These are phyloP conservation scores for Aurifilum marmelostoma DNA, from an alignment of 2,329 filamentous ascomycete genomes.

Conservation along the genomic window DNA sequence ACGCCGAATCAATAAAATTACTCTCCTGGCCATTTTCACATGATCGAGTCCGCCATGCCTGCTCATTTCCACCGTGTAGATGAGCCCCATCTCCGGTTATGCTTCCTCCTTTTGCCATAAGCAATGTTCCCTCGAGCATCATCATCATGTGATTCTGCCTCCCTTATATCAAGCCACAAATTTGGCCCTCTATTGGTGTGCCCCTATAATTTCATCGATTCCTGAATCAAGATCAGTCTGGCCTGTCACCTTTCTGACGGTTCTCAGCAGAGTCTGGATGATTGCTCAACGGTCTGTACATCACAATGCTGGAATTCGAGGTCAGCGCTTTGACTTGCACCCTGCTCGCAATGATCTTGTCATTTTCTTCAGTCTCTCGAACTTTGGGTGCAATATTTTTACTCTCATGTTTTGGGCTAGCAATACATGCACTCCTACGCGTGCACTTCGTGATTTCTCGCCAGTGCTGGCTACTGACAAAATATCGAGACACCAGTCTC, in stretches of 20 bases:
- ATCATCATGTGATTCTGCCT: no score
- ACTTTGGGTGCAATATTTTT: neutral
- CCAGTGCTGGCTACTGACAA: no score
- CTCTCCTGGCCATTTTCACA: neutral
- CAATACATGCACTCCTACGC: neutral
- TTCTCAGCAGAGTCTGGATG: no score
- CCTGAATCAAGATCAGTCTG: no score
- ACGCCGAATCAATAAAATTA: neutral
- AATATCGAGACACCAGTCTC: neutral
- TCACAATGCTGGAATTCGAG: neutral
- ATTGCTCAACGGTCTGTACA: no score
- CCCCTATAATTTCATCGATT: no score
- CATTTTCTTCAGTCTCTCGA: neutral
- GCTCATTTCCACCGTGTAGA: no score
- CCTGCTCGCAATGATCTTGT: neutral
- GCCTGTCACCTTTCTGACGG: no score
- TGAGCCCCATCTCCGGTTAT: neutral
- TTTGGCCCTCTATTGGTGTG: no score
- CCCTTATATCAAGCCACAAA: no score
- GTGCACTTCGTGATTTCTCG: neutral
- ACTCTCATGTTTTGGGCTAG: neutral
- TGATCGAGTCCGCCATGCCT: neutral
- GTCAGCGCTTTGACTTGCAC: neutral
- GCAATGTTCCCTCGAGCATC: no score
- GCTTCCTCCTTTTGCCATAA: no score